A percentile compares a stretch with the other conserved stretches of the same genome.
Conservation (phyloP, 78 protist species). For the Chrysochromulina parva region DNA sequence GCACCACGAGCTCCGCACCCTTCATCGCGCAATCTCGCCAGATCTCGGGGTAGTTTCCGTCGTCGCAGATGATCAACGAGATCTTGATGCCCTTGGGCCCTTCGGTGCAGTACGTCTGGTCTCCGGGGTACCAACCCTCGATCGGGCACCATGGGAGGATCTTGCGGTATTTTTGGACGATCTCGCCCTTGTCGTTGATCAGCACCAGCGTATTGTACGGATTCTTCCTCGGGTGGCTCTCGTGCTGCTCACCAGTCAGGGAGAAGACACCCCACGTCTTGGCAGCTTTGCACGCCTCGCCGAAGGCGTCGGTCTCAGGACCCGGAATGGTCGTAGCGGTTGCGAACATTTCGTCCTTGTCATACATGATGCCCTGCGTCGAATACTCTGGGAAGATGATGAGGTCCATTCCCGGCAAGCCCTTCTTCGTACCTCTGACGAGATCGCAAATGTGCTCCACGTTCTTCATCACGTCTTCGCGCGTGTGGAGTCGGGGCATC, state of each 20-base stretch:
- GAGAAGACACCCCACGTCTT: slow-evolving; percentile 34
- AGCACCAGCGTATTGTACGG: slow-evolving; percentile 44
- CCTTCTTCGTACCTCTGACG: slow-evolving; percentile 13
- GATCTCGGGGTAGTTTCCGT: slow-evolving; percentile 48
- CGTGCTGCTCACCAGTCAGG: slow-evolving; percentile 39
- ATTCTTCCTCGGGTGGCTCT: slow-evolving; percentile 20
- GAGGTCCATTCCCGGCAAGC: slow-evolving; percentile 29
- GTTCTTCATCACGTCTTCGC: slow-evolving; percentile 19
- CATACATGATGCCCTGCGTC: slow-evolving; percentile 44
- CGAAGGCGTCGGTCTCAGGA: slow-evolving; percentile 29
- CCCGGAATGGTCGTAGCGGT: slow-evolving; percentile 33
- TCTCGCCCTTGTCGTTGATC: slow-evolving; percentile 40
- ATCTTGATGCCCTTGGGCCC: slow-evolving; percentile 45
- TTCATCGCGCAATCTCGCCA: slow-evolving; percentile 40
- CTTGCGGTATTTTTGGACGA: slow-evolving; percentile 36
- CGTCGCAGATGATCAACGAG: slow-evolving; percentile 39
- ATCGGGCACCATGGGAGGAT: slow-evolving; percentile 43
- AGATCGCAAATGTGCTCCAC: slow-evolving; percentile 12
- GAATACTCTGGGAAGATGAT: slow-evolving; percentile 40
- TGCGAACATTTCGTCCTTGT: slow-evolving; percentile 1
- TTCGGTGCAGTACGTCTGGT: neutral
- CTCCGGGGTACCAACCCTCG: slow-evolving; percentile 32
- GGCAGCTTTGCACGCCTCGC: slow-evolving; percentile 13
- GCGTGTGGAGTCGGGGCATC: slow-evolving; percentile 45
- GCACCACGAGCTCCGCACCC: slow-evolving; percentile 35